Evolutionary conservation across 2,329 filamentous ascomycete species (phyloP), one percentile per base, ranked within the genome.

Genomic region (Phialophora expanda): DNA sequence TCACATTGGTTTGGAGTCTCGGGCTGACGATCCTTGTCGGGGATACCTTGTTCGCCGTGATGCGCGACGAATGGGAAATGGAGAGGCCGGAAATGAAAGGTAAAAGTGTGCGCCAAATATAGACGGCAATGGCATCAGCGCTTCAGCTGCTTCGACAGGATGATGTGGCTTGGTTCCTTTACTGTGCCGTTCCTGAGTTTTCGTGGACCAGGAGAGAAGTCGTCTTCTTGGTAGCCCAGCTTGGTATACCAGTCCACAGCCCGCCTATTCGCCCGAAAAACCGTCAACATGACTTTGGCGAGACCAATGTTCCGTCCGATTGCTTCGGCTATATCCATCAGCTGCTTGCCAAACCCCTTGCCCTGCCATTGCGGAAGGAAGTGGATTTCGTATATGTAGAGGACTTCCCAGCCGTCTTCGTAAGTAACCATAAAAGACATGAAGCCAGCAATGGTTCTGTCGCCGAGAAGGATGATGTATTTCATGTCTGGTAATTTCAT

Each of bases 1-100:
- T 99, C 73, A 99, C 95, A 0, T 81, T 99, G n/a, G 95, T 99
- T 0, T 99, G 95, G 95, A 96, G 92, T 75, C 78, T 99, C 26
- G 95, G 92, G 0, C 84, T 96, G 72, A 93, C 93, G 44, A 84
- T 99, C 68, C 81, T 99, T 32, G 86, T 98, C 6, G 92, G 91
- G 11, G 95, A 99, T 76, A 84, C 92, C 61, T 83, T 97, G 1
- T 98, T 96, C 79, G 93, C 95, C 0, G 88, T 93, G 5, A 81
- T 99, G 67, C 83, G 95, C 66, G 95, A 99, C 73, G 95, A 99
- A 78, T 93, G 93, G 89, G 95, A 99, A 77, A 86, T 92, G 4
- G 92, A 97, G 75, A 83, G 94, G 70, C 95, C 95, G 0, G 94
- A 97, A 73, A 90, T 95, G 85, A 89, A 86, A 66, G 95, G 93